These are phyloP conservation scores for Coniochaeta pulveracea DNA, from an alignment of 2,329 filamentous ascomycete genomes.

Conservation along the genomic window DNA sequence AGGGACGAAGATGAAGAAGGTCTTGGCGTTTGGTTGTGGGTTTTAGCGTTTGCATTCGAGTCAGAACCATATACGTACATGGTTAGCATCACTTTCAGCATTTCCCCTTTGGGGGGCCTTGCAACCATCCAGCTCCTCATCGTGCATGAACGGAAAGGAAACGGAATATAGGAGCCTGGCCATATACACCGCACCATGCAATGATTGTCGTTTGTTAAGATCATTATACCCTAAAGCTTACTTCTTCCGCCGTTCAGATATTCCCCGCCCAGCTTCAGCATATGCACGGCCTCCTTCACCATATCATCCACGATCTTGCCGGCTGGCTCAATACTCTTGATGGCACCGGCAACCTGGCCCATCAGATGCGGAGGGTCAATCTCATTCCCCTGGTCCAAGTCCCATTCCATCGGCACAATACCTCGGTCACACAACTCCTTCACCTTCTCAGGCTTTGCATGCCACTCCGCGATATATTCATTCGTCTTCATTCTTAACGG, in stretches of 20 bases:
- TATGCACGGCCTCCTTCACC: constrained; percentile 63
- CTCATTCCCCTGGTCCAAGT: constrained; percentile 73
- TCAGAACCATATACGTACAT: too few species aligned
- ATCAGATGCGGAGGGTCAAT: constrained; percentile 82
- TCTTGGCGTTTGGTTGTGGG: background rate
- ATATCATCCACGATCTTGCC: constrained; percentile 81
- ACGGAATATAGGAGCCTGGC: too few species aligned
- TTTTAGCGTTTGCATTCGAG: background rate
- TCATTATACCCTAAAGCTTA: constrained; percentile 2
- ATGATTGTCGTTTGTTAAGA: too few species aligned
- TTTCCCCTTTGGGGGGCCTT: too few species aligned
- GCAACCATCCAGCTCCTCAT: too few species aligned
- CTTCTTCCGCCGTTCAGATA: constrained; percentile 36
- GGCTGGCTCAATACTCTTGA: constrained; percentile 69
- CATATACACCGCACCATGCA: too few species aligned
- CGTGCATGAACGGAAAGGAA: too few species aligned
- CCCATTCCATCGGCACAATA: constrained; percentile 69
- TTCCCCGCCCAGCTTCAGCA: constrained; percentile 48
- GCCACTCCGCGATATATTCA: constrained; percentile 75
- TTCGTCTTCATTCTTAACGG: constrained; percentile 74
- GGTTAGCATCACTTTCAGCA: background rate
- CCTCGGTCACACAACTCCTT: constrained; percentile 64
- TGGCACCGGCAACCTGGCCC: constrained; percentile 81
- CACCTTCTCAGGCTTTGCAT: constrained; percentile 63
- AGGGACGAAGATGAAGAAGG: constrained; percentile 8